Evolutionary conservation across 495 filamentous ascomycete genomes (phyloP).

Genomic region (Penicillium subrubescens): DNA sequence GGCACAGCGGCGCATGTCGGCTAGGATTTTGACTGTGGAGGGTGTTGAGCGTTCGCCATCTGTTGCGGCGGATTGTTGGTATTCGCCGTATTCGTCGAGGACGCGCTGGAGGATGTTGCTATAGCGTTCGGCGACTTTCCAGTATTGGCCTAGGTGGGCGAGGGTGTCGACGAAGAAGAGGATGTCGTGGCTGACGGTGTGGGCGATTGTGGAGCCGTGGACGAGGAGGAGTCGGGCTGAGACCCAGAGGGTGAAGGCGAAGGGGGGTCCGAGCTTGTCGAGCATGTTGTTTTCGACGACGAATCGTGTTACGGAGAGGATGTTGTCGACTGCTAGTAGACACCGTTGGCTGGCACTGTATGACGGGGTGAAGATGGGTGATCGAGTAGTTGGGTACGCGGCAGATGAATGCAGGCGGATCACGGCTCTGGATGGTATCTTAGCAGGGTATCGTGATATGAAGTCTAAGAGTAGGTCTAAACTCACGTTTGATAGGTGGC

Average conservation of each 20-base stretch:
- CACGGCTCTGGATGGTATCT: conserved; percentile 57
- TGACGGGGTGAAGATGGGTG: conserved; percentile 82
- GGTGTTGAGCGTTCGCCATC: conserved; percentile 73
- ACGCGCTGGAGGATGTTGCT: conserved; percentile 78
- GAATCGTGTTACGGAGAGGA: conserved; percentile 72
- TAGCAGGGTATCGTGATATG: conserved; percentile 13
- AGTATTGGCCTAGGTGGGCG: conserved; percentile 75
- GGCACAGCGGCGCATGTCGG: conserved; percentile 82
- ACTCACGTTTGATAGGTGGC: conserved; percentile 71
- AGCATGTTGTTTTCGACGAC: conserved; percentile 73
- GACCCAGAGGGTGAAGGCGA: conserved; percentile 90
- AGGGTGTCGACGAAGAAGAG: conserved; percentile 79
- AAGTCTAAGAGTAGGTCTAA: background rate
- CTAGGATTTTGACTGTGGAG: conserved; percentile 79
- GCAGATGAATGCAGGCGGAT: conserved; percentile 92
- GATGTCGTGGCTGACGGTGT: conserved; percentile 75
- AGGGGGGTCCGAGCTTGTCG: conserved; percentile 79
- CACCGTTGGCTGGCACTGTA: conserved; percentile 81
- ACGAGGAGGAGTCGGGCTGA: conserved; percentile 84
- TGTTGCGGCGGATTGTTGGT: conserved; percentile 58
- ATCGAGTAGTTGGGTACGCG: conserved; percentile 84
- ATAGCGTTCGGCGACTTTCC: conserved; percentile 83
- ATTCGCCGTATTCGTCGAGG: conserved; percentile 79
- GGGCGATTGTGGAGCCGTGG: conserved; percentile 83
- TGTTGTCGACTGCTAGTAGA: conserved; percentile 79